These are phyloP conservation scores for Thuja plicata DNA, from an alignment of 83 land plant genomes.

Conservation along the genomic window DNA sequence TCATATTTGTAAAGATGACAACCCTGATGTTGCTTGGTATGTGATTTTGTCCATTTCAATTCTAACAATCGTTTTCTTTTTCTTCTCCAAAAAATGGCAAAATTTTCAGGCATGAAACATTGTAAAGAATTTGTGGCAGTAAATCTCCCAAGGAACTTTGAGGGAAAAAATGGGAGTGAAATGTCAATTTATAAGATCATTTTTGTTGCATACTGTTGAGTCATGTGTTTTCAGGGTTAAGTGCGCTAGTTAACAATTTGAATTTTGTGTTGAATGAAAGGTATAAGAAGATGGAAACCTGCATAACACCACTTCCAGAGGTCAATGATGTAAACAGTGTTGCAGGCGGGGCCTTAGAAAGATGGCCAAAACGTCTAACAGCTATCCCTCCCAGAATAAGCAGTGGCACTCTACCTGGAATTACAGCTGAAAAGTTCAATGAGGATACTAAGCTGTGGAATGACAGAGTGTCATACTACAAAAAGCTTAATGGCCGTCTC, in stretches of 20 bases:
- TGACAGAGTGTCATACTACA: conserved; percentile 51
- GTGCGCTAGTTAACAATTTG: conserved; percentile 1
- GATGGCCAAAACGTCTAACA: conserved; percentile 76
- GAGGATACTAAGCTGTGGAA: conserved; percentile 67
- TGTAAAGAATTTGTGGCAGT: no score
- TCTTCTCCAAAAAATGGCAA: not conserved
- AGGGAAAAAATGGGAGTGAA: not conserved
- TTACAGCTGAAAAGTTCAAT: conserved; percentile 41
- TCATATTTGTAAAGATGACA: conserved; percentile 61
- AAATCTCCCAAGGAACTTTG: no score
- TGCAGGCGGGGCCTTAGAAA: conserved; percentile 61
- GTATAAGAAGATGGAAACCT: conserved; percentile 74
- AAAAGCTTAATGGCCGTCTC: conserved; percentile 31
- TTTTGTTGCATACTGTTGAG: not conserved
- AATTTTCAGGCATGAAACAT: not conserved
- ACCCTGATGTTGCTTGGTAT: conserved; percentile 82
- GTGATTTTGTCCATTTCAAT: not conserved
- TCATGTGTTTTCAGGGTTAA: not conserved
- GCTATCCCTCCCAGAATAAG: conserved; percentile 72
- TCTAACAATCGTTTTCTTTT: not conserved
- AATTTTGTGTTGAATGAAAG: conserved; percentile 23
- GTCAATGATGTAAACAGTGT: conserved; percentile 36
- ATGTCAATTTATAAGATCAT: not conserved
- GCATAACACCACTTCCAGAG: conserved; percentile 73
- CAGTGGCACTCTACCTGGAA: conserved; percentile 29